phyloP scores from a whole-genome alignment of 2,329 filamentous ascomycete genomes.

The Drechslera avenae region DNA sequence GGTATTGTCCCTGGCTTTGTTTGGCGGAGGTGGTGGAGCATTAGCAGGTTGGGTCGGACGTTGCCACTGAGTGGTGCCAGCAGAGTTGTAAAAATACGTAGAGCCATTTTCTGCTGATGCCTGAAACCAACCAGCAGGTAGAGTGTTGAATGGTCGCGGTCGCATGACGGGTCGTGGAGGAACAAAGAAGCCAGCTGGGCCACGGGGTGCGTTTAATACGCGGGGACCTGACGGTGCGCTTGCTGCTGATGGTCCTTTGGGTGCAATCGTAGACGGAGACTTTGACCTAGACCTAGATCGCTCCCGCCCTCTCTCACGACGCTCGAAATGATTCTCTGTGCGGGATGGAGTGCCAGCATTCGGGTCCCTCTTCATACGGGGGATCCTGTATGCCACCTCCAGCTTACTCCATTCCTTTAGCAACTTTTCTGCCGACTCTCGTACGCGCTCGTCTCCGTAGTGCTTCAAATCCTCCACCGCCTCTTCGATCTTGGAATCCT shows the following conservation, averaged over 20 bases:
- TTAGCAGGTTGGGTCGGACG: slow-evolving; percentile 71
- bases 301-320: slow-evolving; percentile 57
- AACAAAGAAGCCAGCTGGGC: slow-evolving; percentile 54
- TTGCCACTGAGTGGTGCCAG: slow-evolving; percentile 79
- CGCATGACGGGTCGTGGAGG: slow-evolving; percentile 55
- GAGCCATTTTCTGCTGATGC: slow-evolving; percentile 70
- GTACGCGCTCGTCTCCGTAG: slow-evolving; percentile 76
- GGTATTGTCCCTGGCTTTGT: slow-evolving; percentile 69
- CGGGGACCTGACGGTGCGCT: slow-evolving; percentile 53
- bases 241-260: slow-evolving; percentile 49
- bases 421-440: slow-evolving; percentile 70
- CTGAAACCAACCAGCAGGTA: slow-evolving; percentile 86
- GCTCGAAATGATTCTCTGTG: slow-evolving; percentile 64
- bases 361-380: slow-evolving; percentile 82
- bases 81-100: slow-evolving; percentile 81
- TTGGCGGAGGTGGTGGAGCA: slow-evolving; percentile 65
- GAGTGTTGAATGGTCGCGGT: slow-evolving; percentile 62
- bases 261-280: slow-evolving; percentile 50
- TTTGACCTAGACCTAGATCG: slow-evolving; percentile 56
- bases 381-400: slow-evolving; percentile 90
- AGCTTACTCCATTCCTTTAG: slow-evolving; percentile 87
- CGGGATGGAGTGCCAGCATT: slow-evolving; percentile 53
- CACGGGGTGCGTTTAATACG: slow-evolving; percentile 62
- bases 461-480: slow-evolving; percentile 71
- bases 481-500: slow-evolving; percentile 91